These are phyloP conservation scores for Annulohypoxylon truncatum DNA, from an alignment of 2,329 filamentous ascomycete species.

Conservation along the genomic window DNA sequence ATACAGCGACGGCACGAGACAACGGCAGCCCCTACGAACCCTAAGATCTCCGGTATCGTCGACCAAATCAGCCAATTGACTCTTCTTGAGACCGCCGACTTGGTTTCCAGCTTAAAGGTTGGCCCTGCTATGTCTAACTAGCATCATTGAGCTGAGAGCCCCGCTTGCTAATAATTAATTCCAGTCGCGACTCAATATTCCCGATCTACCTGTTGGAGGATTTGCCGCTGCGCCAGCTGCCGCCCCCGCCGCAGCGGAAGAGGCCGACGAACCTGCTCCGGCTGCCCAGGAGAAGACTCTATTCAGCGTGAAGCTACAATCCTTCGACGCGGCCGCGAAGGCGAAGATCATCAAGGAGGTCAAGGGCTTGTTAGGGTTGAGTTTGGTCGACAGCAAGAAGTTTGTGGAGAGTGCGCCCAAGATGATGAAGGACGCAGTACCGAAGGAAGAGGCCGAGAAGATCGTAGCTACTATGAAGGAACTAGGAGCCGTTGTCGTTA, in stretches of 20 bases:
- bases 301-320: slow-evolving; percentile 94
- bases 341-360: slow-evolving; percentile 99
- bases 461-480: slow-evolving; percentile 95
- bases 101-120: slow-evolving; percentile 96
- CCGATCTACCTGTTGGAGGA: slow-evolving; percentile 93
- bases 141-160: not conserved
- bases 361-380: slow-evolving; percentile 94
- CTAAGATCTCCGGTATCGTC: slow-evolving; percentile 94
- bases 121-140: slow-evolving; percentile 19
- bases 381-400: slow-evolving; percentile 99
- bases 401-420: slow-evolving; percentile 99
- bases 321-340: slow-evolving; percentile 89
- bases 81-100: slow-evolving; percentile 94
- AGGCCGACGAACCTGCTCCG: slow-evolving; percentile 88
- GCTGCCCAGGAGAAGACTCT: slow-evolving; percentile 95
- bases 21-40: slow-evolving; percentile 80
- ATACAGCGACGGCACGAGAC: slow-evolving; percentile 85
- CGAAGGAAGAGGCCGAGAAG: slow-evolving; percentile 99
- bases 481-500: slow-evolving; percentile 85
- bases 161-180: slow-evolving; percentile 33
- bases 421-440: slow-evolving; percentile 98
- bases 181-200: slow-evolving; percentile 94
- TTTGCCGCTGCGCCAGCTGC: slow-evolving; percentile 79
- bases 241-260: slow-evolving; percentile 73
- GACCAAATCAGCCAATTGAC: slow-evolving; percentile 99